Conservation (phyloP, 2,329 filamentous ascomycete species). For the Monilinia fructicola region DNA sequence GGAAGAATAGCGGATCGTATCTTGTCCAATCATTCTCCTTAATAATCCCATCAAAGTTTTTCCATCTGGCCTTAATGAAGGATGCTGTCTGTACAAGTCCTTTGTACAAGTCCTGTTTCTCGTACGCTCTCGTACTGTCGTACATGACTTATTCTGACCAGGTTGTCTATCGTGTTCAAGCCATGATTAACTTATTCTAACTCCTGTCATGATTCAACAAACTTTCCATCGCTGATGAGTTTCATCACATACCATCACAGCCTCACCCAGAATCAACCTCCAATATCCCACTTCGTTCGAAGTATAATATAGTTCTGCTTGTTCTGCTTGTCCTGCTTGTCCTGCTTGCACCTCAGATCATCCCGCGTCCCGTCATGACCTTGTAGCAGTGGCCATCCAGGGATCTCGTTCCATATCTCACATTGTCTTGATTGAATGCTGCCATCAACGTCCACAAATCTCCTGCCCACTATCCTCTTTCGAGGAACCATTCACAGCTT, state of each 20-base stretch:
- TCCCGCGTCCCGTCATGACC: too few relatives aligned
- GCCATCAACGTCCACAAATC: constrained; percentile 3
- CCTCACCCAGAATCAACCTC: constrained; percentile 1
- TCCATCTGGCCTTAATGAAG: too few relatives aligned
- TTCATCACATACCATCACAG: constrained; percentile 2
- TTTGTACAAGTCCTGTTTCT: too few relatives aligned
- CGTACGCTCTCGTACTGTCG: background rate
- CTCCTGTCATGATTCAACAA: background rate
- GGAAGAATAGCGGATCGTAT: too few relatives aligned
- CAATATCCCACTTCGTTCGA: constrained; percentile 9
- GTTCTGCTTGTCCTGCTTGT: too few relatives aligned
- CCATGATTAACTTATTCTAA: background rate
- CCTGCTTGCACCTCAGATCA: too few relatives aligned
- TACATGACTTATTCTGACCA: background rate
- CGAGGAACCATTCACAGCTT: too few relatives aligned
- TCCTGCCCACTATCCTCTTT: background rate
- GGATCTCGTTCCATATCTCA: background rate
- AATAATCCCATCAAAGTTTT: too few relatives aligned
- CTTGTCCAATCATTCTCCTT: too few relatives aligned
- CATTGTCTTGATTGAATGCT: background rate
- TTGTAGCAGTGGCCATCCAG: too few relatives aligned
- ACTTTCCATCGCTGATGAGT: background rate
- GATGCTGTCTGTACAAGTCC: too few relatives aligned
- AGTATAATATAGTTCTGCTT: constrained; percentile 13
- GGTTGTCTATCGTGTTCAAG: background rate